Evolutionary conservation across 2,329 filamentous ascomycete species (phyloP).

Genomic region (Dendryphion nanum): DNA sequence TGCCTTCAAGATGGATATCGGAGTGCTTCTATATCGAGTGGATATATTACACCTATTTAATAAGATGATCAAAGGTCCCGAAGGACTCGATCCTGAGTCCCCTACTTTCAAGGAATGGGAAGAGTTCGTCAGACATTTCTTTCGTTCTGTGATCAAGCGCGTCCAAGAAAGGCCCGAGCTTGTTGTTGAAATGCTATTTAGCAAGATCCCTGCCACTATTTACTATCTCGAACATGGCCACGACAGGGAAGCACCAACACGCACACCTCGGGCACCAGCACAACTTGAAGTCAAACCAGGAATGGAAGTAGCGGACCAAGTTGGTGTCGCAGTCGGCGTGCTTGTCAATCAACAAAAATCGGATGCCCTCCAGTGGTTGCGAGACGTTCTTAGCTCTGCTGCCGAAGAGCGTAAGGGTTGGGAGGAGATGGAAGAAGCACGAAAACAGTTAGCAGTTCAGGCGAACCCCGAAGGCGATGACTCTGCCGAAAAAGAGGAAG

Average conservation of each 20-base stretch:
- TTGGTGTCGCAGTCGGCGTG: constrained; percentile 76
- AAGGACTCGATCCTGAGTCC: constrained; percentile 66
- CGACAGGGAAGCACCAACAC: constrained; percentile 70
- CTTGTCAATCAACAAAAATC: constrained; percentile 77
- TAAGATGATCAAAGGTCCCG: constrained; percentile 86
- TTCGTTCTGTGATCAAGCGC: constrained; percentile 79
- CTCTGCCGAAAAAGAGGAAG: constrained; percentile 21
- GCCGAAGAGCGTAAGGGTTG: constrained; percentile 73
- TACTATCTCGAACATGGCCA: constrained; percentile 90
- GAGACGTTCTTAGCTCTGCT: constrained; percentile 66
- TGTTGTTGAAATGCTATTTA: constrained; percentile 90
- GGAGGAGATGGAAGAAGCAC: constrained; percentile 68
- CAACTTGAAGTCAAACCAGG: constrained; percentile 79
- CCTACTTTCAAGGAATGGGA: constrained; percentile 85
- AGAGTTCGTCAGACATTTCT: constrained; percentile 79
- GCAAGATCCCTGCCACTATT: constrained; percentile 78
- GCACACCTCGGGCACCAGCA: constrained; percentile 68
- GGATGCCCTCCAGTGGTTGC: constrained; percentile 79
- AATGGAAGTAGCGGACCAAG: constrained; percentile 63
- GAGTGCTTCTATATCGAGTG: constrained; percentile 82
- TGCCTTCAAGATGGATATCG: constrained; percentile 92
- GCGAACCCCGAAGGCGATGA: constrained; percentile 21
- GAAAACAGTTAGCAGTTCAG: constrained; percentile 43
- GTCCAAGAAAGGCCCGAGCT: constrained; percentile 81
- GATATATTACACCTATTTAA: constrained; percentile 89